These are phyloP conservation scores for Penicillium sp. DNA, from an alignment of 2,329 filamentous ascomycete species.

Conservation along the genomic window DNA sequence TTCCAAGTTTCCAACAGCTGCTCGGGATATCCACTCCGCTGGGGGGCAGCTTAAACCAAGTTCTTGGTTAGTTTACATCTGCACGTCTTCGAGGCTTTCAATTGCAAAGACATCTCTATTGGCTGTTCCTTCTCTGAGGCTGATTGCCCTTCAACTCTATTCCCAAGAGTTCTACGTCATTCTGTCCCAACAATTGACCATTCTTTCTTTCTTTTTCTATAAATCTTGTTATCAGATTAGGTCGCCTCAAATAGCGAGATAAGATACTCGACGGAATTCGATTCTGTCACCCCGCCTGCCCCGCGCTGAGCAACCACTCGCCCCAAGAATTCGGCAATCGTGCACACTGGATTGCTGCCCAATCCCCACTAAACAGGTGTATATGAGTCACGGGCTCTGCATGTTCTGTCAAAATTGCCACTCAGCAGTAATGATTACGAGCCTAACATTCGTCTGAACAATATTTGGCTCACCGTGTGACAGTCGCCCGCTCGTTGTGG, in stretches of 20 bases:
- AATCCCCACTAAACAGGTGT: conserved; percentile 12
- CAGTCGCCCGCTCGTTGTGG: neutral
- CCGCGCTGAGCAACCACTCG: neutral
- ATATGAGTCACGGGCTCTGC: conserved; percentile 7
- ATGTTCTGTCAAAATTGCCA: conserved; percentile 1
- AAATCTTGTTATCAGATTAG: neutral
- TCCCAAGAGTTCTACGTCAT: conserved; percentile 18
- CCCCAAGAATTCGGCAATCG: neutral
- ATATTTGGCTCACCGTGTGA: neutral
- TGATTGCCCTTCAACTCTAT: conserved; percentile 19
- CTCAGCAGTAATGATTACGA: neutral
- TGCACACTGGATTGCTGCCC: conserved; percentile 9
- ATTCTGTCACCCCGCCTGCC: conserved; percentile 2
- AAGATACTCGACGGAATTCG: neutral
- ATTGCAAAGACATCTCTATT: neutral
- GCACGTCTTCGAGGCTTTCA: neutral
- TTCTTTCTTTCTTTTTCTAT: conserved; percentile 5
- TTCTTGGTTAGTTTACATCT: conserved; percentile 7
- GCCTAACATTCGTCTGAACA: neutral
- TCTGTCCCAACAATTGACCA: conserved; percentile 10
- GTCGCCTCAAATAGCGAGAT: neutral
- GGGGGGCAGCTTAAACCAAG: neutral
- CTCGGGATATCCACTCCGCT: neutral
- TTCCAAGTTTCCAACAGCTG: neutral
- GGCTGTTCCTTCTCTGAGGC: conserved; percentile 11